phyloP scores from a whole-genome alignment of 1,284 basidiomycete genomes.

The Ceratorhiza oryzae-sativae region DNA sequence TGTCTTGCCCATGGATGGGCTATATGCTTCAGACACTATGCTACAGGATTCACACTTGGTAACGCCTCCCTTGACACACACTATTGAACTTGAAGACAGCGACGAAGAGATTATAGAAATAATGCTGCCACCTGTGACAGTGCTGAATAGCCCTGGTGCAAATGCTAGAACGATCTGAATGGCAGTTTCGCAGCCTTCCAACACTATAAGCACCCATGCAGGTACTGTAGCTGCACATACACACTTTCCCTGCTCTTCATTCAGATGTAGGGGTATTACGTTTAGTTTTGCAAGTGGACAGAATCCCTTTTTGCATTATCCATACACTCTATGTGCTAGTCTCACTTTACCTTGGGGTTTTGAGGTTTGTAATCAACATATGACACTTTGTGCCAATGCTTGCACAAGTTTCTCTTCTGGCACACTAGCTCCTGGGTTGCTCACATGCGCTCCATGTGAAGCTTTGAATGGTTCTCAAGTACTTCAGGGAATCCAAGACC shows the following conservation, averaged over 20 bases:
- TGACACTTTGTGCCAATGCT: neutral
- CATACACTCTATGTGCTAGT: neutral
- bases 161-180: too few relatives aligned
- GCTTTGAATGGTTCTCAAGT: neutral
- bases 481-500: neutral
- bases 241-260: neutral
- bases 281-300: neutral
- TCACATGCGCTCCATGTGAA: neutral
- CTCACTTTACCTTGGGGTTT: neutral
- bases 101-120: neutral
- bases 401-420: neutral
- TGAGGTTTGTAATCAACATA: neutral
- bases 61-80: neutral
- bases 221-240: too few relatives aligned
- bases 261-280: neutral
- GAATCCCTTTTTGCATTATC: neutral
- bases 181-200: too few relatives aligned
- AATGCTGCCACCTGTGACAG: neutral
- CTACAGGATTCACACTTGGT: too few relatives aligned
- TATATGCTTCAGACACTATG: neutral
- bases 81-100: neutral
- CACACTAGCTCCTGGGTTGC: neutral
- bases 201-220: too few relatives aligned
- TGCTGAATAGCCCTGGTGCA: too few relatives aligned
- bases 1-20: neutral